Conservation (phyloP, 306 rosid species). For the Cyamopsis tetragonoloba region DNA sequence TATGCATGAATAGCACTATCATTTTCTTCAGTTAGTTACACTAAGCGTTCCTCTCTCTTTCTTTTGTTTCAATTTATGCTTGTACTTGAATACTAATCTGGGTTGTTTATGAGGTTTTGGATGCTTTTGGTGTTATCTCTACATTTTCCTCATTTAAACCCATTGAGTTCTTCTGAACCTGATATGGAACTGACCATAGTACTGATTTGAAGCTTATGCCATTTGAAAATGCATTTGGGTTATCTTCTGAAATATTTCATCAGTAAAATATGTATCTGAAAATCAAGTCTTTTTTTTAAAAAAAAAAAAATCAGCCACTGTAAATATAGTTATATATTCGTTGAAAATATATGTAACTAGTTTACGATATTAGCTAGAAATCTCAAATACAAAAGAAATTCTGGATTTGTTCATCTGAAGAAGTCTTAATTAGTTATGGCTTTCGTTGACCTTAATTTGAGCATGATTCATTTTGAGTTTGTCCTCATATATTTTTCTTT, state of each 20-base stretch:
- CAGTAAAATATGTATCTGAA: neutral
- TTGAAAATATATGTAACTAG: neutral
- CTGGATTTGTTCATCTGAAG: neutral
- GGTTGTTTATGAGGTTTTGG: neutral
- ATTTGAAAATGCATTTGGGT: neutral
- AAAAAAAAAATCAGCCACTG: neutral
- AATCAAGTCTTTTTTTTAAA: neutral
- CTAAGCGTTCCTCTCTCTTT: neutral
- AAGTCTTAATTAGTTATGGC: neutral
- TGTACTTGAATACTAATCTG: neutral
- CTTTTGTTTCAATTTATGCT: neutral
- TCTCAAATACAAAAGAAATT: neutral
- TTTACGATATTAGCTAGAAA: neutral
- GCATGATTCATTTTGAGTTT: neutral
- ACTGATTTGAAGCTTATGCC: slow-evolving; percentile 2
- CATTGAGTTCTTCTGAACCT: slow-evolving; percentile 4
- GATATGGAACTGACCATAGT: neutral
- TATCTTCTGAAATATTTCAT: neutral
- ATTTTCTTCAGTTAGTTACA: slow-evolving; percentile 1
- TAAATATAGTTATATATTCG: neutral
- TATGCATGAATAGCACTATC: neutral
- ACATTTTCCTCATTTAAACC: neutral
- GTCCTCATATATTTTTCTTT: neutral
- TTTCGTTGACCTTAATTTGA: neutral
- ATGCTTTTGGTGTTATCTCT: neutral